phyloP scores from a whole-genome alignment of 345 rosid genomes.

The Cardamine occulta region DNA sequence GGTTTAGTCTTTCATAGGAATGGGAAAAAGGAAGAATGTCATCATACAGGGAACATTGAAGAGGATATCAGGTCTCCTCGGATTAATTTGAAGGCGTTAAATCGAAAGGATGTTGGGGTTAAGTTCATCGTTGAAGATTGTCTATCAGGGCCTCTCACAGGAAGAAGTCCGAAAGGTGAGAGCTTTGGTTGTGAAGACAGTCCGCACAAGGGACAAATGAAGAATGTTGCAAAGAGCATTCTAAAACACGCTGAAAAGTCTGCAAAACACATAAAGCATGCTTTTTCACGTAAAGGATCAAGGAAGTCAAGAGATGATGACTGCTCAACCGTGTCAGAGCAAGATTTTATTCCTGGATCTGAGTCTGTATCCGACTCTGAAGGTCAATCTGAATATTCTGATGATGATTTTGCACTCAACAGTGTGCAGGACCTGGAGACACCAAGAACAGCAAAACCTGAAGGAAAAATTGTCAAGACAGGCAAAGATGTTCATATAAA shows the following conservation, averaged over 20 bases:
- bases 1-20: slow-evolving; percentile 55
- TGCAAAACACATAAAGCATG: slow-evolving; percentile 62
- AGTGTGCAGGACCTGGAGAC: slow-evolving; percentile 26
- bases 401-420: slow-evolving; percentile 49
- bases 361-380: slow-evolving; percentile 50
- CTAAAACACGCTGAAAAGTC: slow-evolving; percentile 69
- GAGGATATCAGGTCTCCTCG: slow-evolving; percentile 56
- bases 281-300: slow-evolving; percentile 71
- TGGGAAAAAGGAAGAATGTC: slow-evolving; percentile 48
- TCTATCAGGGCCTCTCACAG: slow-evolving; percentile 44
- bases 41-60: slow-evolving; percentile 40
- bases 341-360: slow-evolving; percentile 43
- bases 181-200: slow-evolving; percentile 53
- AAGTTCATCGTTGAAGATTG: slow-evolving; percentile 57
- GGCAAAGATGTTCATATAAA: slow-evolving; percentile 39
- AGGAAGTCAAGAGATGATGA: slow-evolving; percentile 41
- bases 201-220: slow-evolving; percentile 56
- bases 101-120: slow-evolving; percentile 52
- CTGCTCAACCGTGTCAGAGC: slow-evolving; percentile 33
- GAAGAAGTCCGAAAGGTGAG: slow-evolving; percentile 46
- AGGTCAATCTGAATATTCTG: slow-evolving; percentile 39
- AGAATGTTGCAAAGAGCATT: slow-evolving; percentile 63
- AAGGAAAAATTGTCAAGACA: slow-evolving; percentile 36
- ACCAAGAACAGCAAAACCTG: slow-evolving; percentile 36
- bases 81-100: slow-evolving; percentile 60